phyloP scores from a whole-genome alignment of 148 eudicot genomes.

The Arctostaphylos glauca region DNA sequence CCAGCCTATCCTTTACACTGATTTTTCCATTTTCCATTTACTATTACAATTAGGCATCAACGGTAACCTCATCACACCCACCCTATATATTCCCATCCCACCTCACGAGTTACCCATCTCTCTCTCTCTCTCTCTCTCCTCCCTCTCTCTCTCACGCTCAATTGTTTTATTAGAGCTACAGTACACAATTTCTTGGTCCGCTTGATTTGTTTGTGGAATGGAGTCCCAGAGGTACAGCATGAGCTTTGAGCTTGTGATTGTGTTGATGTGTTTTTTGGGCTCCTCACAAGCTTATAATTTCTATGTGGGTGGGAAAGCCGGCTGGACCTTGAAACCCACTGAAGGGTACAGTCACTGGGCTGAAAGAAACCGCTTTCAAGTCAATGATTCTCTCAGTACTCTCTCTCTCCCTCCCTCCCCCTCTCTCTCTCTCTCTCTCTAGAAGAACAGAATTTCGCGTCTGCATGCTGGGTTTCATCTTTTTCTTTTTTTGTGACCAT shows the following conservation, averaged over 20 bases:
- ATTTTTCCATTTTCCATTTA: neutral
- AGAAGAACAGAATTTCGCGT: no score
- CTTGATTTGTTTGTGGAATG: constrained; percentile 10
- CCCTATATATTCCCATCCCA: constrained; percentile 8
- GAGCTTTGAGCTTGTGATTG: neutral
- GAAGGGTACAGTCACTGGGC: constrained; percentile 34
- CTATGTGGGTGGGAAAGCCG: constrained; percentile 30
- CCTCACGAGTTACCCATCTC: neutral
- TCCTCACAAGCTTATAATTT: constrained; percentile 26
- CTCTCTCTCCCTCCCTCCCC: neutral
- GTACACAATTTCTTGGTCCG: neutral
- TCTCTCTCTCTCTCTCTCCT: neutral
- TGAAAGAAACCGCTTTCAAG: constrained; percentile 29
- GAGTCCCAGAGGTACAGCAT: constrained; percentile 1
- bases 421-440: neutral
- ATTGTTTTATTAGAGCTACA: neutral
- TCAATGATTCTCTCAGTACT: constrained; percentile 35
- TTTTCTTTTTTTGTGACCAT: neutral
- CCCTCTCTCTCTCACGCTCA: neutral
- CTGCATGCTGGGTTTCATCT: no score
- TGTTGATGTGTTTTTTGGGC: neutral
- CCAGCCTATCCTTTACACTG: constrained; percentile 7
- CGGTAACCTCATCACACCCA: constrained; percentile 6
- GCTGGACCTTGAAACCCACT: constrained; percentile 32
- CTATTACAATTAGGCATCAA: constrained; percentile 12